Conservation (phyloP, 768 basidiomycete species). For the Phlebiopsis gigantea region DNA sequence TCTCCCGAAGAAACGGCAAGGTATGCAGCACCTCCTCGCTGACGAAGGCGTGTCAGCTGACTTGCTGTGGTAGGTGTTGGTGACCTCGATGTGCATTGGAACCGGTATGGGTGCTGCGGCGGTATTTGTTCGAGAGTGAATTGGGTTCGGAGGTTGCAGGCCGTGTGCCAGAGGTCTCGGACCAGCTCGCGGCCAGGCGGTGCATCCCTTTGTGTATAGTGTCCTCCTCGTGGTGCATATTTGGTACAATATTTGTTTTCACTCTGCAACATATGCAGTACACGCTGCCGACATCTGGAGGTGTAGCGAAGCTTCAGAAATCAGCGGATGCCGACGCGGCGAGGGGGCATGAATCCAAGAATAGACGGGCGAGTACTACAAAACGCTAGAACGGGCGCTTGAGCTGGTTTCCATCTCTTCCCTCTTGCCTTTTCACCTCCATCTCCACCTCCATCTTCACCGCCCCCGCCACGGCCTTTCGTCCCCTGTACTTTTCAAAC, state of each 20-base stretch:
- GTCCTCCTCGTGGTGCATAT: background rate
- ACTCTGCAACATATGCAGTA: too few species aligned
- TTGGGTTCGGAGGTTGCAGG: background rate
- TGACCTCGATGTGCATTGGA: conserved; percentile 89
- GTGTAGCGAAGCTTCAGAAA: background rate
- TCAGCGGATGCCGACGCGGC: conserved; percentile 2
- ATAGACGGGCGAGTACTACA: conserved; percentile 10
- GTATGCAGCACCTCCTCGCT: conserved; percentile 31
- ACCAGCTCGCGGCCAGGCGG: background rate
- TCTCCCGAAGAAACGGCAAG: conserved; percentile 65
- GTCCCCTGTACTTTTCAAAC: conserved; percentile 1
- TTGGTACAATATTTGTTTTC: background rate
- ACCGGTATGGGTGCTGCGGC: conserved; percentile 82
- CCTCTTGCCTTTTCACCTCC: conserved; percentile 8
- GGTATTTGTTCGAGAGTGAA: conserved; percentile 24
- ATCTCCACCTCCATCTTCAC: conserved; percentile 17
- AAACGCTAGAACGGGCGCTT: background rate
- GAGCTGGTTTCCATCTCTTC: background rate
- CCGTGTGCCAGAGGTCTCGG: background rate
- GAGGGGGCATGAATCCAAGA: conserved; percentile 2
- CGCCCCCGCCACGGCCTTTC: conserved; percentile 17
- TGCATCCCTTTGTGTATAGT: background rate
- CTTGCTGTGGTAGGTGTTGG: conserved; percentile 53
- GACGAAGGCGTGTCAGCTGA: conserved; percentile 3
- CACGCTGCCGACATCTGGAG: too few species aligned